phyloP scores from a whole-genome alignment of 2,329 filamentous ascomycete genomes.

The Calonectria naviculata region DNA sequence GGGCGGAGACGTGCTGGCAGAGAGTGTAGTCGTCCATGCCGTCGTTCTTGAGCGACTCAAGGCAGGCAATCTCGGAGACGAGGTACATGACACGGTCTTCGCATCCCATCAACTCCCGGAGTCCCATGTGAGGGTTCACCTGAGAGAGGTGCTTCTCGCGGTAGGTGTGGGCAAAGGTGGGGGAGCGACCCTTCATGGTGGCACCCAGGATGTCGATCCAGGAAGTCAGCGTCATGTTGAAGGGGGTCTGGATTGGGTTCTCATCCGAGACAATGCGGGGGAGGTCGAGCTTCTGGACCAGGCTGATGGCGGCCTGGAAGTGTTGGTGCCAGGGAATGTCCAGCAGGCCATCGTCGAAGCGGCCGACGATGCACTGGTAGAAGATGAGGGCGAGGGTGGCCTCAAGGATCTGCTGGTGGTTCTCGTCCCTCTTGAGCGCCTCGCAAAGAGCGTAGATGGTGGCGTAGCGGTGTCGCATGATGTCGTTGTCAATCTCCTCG shows the following conservation, averaged over 20 bases:
- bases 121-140: constrained; percentile 71
- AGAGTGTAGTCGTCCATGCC: constrained; percentile 88
- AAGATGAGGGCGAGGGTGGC: constrained; percentile 95
- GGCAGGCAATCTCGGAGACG: constrained; percentile 96
- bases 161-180: constrained; percentile 94
- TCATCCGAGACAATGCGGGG: constrained; percentile 74
- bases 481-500: constrained; percentile 87
- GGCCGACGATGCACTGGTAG: constrained; percentile 92
- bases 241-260: constrained; percentile 71
- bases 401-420: constrained; percentile 91
- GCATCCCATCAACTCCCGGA: constrained; percentile 96
- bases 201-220: constrained; percentile 99
- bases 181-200: constrained; percentile 88
- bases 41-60: constrained; percentile 86
- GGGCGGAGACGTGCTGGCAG: constrained; percentile 88
- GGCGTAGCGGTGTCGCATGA: constrained; percentile 90
- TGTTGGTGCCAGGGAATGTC: constrained; percentile 98
- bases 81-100: constrained; percentile 98
- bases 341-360: constrained; percentile 83
- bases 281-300: constrained; percentile 88
- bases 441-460: constrained; percentile 89
- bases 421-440: constrained; percentile 80
- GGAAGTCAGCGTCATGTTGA: constrained; percentile 93
- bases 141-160: constrained; percentile 88
- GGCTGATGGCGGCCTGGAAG: constrained; percentile 88